These are phyloP conservation scores for Sequoiadendron giganteum DNA, from an alignment of 75 land plant genomes.

Conservation along the genomic window DNA sequence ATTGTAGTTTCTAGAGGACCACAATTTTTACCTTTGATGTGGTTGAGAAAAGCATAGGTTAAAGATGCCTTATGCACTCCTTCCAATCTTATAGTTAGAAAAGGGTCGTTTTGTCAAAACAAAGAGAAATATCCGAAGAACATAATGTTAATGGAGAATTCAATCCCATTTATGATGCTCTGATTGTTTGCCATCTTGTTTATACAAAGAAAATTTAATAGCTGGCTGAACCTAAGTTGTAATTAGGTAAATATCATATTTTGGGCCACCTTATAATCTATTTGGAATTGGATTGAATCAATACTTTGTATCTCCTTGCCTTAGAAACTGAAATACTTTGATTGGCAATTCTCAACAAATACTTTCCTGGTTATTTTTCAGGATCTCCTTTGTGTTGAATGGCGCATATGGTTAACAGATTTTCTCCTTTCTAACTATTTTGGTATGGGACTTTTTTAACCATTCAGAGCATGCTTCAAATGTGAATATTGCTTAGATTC, in stretches of 20 bases:
- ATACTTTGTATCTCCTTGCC: not conserved
- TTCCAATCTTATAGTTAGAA: not conserved
- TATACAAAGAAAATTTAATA: not conserved
- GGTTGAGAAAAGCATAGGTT: not conserved
- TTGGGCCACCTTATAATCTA: not conserved
- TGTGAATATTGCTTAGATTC: not conserved
- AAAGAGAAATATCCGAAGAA: not conserved
- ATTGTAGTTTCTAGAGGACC: not conserved
- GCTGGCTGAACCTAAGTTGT: not conserved
- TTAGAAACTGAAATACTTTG: not conserved
- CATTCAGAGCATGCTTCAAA: not conserved
- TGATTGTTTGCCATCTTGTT: not conserved
- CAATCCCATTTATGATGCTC: not conserved
- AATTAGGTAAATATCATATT: not conserved
- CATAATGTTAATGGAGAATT: not conserved
- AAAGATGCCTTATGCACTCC: not conserved
- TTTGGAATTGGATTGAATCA: not conserved
- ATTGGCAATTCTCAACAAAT: not conserved
- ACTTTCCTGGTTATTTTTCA: conserved; percentile 16
- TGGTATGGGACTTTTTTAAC: conserved; percentile 21
- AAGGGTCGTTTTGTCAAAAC: not conserved
- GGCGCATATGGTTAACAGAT: conserved; percentile 50
- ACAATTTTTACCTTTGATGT: not conserved
- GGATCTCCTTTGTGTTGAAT: conserved; percentile 47
- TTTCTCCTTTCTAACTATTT: conserved; percentile 42